A percentile compares a stretch with the other conserved stretches of the same genome.
phyloP scores from a whole-genome alignment of 176 grass and related monocot genomes.

The Themeda triandra region DNA sequence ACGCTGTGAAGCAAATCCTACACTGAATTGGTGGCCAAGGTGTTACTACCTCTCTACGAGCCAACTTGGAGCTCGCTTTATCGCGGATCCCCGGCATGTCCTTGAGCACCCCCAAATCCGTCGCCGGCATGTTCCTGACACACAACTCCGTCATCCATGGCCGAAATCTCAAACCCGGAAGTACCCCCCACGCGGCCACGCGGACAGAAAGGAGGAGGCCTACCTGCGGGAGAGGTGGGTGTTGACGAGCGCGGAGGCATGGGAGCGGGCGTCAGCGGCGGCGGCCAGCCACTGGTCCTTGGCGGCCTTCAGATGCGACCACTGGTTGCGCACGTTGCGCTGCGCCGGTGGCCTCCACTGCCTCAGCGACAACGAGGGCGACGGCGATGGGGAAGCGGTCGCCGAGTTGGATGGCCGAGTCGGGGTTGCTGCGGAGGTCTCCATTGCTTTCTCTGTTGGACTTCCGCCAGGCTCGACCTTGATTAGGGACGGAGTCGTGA shows the following conservation, averaged over 20 bases:
- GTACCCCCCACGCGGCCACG: neutral
- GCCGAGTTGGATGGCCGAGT: neutral
- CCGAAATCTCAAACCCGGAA: constrained; percentile 3
- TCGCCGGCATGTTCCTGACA: constrained; percentile 52
- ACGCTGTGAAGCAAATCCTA: too few relatives aligned
- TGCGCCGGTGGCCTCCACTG: constrained; percentile 57
- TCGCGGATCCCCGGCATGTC: constrained; percentile 71
- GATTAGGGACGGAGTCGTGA: too few relatives aligned
- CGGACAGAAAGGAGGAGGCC: neutral
- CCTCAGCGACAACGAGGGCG: constrained; percentile 43
- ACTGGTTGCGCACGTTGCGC: constrained; percentile 79
- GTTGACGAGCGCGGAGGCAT: constrained; percentile 60
- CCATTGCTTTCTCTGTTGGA: too few relatives aligned
- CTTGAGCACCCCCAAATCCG: constrained; percentile 72
- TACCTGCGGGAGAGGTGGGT: constrained; percentile 49
- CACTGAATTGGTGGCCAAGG: neutral
- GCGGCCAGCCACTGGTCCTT: constrained; percentile 55
- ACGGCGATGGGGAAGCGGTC: constrained; percentile 15
- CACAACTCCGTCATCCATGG: neutral
- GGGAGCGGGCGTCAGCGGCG: constrained; percentile 29
- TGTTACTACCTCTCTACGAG: constrained; percentile 51
- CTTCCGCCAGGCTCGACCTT: too few relatives aligned
- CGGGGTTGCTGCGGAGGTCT: constrained; percentile 15
- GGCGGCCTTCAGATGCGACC: constrained; percentile 47
- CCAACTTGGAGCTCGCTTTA: constrained; percentile 65